Conservation (phyloP, 2,329 filamentous ascomycete genomes). For the Beauveria australis region DNA sequence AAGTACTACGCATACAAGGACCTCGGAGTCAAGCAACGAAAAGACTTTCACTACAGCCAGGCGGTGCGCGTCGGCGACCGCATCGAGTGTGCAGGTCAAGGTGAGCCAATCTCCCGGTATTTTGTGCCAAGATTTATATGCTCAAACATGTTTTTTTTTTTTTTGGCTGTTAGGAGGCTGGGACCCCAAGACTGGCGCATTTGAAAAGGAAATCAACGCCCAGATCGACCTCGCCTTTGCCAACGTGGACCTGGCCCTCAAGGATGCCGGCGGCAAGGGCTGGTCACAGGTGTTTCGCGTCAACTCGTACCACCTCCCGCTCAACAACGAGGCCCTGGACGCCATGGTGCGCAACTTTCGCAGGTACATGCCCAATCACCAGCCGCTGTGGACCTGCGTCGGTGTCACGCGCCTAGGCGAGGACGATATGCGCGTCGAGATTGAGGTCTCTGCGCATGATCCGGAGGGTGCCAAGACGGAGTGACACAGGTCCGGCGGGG, state of each 20-base stretch:
- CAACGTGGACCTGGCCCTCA: background rate
- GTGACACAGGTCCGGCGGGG: no score
- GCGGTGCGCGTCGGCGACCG: background rate
- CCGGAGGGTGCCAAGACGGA: constrained; percentile 16
- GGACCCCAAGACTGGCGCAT: background rate
- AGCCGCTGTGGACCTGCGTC: constrained; percentile 45
- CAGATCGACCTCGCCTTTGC: background rate
- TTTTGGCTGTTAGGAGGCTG: background rate
- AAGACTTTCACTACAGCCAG: background rate
- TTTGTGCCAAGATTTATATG: no score
- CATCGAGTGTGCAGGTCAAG: background rate
- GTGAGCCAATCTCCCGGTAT: background rate
- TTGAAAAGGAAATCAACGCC: background rate
- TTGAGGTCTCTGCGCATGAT: constrained; percentile 46
- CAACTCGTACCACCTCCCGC: background rate
- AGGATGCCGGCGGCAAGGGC: background rate
- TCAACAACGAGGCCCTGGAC: background rate
- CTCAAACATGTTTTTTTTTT: no score
- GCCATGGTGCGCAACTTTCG: background rate
- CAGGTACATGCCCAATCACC: background rate
- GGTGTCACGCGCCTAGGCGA: constrained; percentile 39
- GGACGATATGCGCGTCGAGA: constrained; percentile 48
- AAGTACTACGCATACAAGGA: background rate
- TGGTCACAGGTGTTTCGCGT: background rate
- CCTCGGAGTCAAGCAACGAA: background rate